Percentiles rank a stretch among this genome's conserved stretches.
phyloP scores from a whole-genome alignment of 1,139 yeast genomes.

The Taiozyma sp. region DNA sequence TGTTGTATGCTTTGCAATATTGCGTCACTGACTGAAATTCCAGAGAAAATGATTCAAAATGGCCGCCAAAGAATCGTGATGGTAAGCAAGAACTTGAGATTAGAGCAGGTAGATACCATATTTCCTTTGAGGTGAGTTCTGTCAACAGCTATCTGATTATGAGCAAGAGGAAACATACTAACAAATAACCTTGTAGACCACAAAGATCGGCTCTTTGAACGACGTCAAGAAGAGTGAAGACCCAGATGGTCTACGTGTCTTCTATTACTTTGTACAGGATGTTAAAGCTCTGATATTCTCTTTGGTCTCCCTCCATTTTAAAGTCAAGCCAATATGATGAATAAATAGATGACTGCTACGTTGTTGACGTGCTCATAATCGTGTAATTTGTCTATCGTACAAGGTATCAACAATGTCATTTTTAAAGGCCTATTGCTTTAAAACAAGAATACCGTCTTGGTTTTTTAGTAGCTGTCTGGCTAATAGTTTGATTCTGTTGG shows the following conservation, averaged over 20 bases:
- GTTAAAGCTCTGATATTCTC: conserved; percentile 39
- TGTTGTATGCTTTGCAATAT: background rate
- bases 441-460: conserved; percentile 59
- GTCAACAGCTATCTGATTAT: background rate
- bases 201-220: conserved; percentile 35
- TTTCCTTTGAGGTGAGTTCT: conserved; percentile 29
- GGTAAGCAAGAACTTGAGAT: conserved; percentile 42
- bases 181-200: conserved; percentile 21
- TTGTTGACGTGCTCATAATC: background rate
- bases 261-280: conserved; percentile 39
- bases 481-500: conserved; percentile 56
- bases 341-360: background rate
- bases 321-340: conserved; percentile 20
- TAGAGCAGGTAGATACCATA: conserved; percentile 32
- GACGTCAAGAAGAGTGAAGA: conserved; percentile 36
- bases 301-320: conserved; percentile 38
- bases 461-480: conserved; percentile 66
- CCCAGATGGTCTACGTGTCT: conserved; percentile 39
- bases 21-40: background rate
- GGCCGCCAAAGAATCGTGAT: conserved; percentile 38
- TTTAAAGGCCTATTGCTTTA: conserved; percentile 29
- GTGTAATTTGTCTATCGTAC: background rate
- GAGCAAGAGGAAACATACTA: background rate
- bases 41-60: conserved; percentile 33
- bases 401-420: background rate